Percentiles rank a stretch among this genome's conserved stretches.
phyloP scores from a whole-genome alignment of 2,329 filamentous ascomycete species.

The Phaeosphaeriaceae sp. region DNA sequence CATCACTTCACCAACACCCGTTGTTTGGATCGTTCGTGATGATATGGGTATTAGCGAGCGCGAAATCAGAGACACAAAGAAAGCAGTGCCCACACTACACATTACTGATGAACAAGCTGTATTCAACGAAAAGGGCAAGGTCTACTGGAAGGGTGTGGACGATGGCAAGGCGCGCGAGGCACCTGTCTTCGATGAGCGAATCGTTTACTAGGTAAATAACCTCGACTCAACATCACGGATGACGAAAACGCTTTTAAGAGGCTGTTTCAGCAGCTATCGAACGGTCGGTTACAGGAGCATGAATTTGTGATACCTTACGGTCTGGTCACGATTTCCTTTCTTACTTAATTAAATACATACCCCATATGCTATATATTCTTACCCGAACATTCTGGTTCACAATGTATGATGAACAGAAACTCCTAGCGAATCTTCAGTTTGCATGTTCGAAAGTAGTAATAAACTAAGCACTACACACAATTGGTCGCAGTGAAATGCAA shows the following conservation, averaged over 20 bases:
- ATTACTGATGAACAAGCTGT: constrained; percentile 54
- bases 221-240: no score
- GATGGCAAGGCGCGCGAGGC: constrained; percentile 50
- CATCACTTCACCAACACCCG: constrained; percentile 51
- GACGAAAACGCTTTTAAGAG: no score
- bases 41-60: constrained; percentile 51
- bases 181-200: constrained; percentile 50
- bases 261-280: no score
- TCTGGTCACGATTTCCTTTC: no score
- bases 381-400: no score
- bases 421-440: no score
- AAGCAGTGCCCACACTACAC: constrained; percentile 45
- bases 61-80: constrained; percentile 51
- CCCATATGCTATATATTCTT: no score
- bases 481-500: no score
- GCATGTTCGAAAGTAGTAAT: no score
- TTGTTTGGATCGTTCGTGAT: constrained; percentile 55
- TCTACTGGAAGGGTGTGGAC: constrained; percentile 51
- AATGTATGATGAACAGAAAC: no score
- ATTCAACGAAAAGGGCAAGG: constrained; percentile 54
- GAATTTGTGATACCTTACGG: neutral
- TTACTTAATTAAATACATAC: no score
- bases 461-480: neutral
- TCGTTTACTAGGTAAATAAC: constrained; percentile 41
- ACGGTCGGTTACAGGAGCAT: no score